phyloP scores from a whole-genome alignment of 371 early-diverging fungal species.

The Apophysomyces trapeziformis region DNA sequence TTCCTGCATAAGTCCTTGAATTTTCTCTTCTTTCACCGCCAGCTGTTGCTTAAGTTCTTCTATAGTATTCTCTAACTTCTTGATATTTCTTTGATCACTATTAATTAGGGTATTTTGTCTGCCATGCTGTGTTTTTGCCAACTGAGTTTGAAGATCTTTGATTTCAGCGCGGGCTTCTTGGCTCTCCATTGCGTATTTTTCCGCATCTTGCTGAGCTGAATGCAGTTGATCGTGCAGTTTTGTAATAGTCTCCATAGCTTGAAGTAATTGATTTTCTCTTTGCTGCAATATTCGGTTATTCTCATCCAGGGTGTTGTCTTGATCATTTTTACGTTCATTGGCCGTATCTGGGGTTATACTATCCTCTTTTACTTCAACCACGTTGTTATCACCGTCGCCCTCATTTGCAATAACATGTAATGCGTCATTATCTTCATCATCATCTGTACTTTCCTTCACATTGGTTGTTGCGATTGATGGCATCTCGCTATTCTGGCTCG shows the following conservation, averaged over 20 bases:
- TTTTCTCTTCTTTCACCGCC: slow-evolving; percentile 65
- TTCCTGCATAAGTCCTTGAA: slow-evolving; percentile 64
- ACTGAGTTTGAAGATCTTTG: slow-evolving; percentile 12
- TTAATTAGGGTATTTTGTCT: slow-evolving; percentile 14
- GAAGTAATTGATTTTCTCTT: slow-evolving; percentile 67
- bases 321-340: neutral
- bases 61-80: slow-evolving; percentile 44
- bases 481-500: too few species aligned
- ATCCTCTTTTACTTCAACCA: neutral
- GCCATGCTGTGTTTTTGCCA: slow-evolving; percentile 10
- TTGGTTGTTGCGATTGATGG: too few species aligned
- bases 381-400: neutral
- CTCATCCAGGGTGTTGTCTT: neutral
- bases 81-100: slow-evolving; percentile 22
- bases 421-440: slow-evolving; percentile 4
- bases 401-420: neutral
- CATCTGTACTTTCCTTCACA: neutral
- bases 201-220: slow-evolving; percentile 43
- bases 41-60: slow-evolving; percentile 61
- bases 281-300: slow-evolving; percentile 52
- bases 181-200: slow-evolving; percentile 18
- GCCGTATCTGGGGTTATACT: neutral
- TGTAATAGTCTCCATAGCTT: slow-evolving; percentile 67
- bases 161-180: slow-evolving; percentile 16
- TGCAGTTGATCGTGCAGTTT: slow-evolving; percentile 64